Percentiles rank a stretch among this genome's conserved stretches.
These are phyloP conservation scores for Sisymbrium altissimum DNA, from an alignment of 345 rosid species.

Conservation along the genomic window DNA sequence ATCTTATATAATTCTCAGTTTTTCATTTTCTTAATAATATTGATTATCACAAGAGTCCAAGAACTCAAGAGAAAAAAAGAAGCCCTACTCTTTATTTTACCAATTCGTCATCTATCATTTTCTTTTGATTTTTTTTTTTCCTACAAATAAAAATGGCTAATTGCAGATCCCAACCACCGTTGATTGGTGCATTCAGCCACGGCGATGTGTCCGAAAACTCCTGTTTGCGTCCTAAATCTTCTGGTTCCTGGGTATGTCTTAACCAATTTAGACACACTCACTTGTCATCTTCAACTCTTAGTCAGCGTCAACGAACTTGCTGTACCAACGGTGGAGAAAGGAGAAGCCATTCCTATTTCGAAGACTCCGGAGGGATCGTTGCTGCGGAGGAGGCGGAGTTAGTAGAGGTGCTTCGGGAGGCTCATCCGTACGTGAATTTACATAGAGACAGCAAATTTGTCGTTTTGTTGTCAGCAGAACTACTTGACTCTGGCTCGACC, in stretches of 20 bases:
- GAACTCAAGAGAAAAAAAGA: neutral
- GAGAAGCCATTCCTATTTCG: neutral
- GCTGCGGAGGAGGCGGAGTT: constrained; percentile 12
- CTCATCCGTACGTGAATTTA: constrained; percentile 28
- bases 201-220: neutral
- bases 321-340: neutral
- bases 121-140: neutral
- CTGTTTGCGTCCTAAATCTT: neutral
- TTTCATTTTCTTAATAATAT: neutral
- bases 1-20: neutral
- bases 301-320: neutral
- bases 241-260: constrained; percentile 6
- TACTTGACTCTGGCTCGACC: neutral
- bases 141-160: neutral
- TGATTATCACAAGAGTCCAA: neutral
- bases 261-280: neutral
- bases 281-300: neutral
- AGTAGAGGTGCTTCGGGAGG: constrained; percentile 13
- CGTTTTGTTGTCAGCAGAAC: constrained; percentile 21
- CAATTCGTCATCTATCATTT: neutral
- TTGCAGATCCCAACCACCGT: neutral
- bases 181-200: neutral
- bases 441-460: constrained; percentile 21
- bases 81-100: no score
- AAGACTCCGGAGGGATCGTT: neutral